phyloP scores from a whole-genome alignment of 2,329 filamentous ascomycete species.

The Nemania diffusa region DNA sequence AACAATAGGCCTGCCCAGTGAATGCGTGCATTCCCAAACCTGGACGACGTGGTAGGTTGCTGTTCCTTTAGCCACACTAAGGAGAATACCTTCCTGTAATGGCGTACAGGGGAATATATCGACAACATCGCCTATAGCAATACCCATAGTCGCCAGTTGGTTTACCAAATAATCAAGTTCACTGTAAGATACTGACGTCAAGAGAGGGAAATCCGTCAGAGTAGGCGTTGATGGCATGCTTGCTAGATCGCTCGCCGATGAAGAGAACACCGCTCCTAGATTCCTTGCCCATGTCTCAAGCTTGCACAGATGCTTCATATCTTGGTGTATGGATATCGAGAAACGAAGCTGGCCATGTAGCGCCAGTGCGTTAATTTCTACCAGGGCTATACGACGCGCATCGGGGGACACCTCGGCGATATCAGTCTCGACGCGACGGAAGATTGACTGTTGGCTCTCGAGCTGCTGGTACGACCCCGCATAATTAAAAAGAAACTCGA shows the following conservation, averaged over 20 bases:
- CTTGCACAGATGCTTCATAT: constrained; percentile 8
- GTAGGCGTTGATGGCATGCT: constrained; percentile 8
- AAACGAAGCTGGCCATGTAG: constrained; percentile 9
- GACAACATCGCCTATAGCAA: constrained; percentile 7
- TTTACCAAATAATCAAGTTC: constrained; percentile 10
- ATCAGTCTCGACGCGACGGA: constrained; percentile 5
- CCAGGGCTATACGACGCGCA: neutral
- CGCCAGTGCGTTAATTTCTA: constrained; percentile 12
- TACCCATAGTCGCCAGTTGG: constrained; percentile 6
- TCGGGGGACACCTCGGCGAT: constrained; percentile 7
- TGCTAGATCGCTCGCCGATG: constrained; percentile 7
- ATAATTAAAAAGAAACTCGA: constrained; percentile 15
- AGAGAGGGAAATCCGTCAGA: constrained; percentile 9
- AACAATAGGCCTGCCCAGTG: constrained; percentile 12
- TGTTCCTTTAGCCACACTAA: constrained; percentile 11
- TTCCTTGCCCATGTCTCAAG: constrained; percentile 10
- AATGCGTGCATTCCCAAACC: constrained; percentile 12
- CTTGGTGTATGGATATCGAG: constrained; percentile 9
- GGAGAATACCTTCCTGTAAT: constrained; percentile 7
- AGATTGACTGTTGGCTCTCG: constrained; percentile 9
- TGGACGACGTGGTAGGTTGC: constrained; percentile 10
- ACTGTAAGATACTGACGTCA: constrained; percentile 8
- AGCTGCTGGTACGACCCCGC: constrained; percentile 15
- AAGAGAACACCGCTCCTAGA: constrained; percentile 10
- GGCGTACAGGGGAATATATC: constrained; percentile 9